Conservation (phyloP, 352 stramenopile species). For the Pythium rishiriense region DNA sequence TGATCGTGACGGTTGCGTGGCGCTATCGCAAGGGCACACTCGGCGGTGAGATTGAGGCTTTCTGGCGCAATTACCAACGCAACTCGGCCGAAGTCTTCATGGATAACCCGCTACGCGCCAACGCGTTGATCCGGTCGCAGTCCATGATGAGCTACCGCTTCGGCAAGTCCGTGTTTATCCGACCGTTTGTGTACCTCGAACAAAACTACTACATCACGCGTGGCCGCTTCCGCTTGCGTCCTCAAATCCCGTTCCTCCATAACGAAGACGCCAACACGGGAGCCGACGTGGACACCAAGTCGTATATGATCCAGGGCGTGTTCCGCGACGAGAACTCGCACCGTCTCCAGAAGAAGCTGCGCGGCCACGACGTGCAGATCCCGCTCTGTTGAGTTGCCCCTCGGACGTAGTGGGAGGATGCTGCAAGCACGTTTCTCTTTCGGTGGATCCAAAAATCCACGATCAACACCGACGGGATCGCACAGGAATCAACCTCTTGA, state of each 20-base stretch:
- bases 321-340: constrained; percentile 23
- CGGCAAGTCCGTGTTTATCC: constrained; percentile 27
- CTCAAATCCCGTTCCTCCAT: constrained; percentile 18
- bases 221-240: constrained; percentile 21
- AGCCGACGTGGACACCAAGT: constrained; percentile 19
- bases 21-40: constrained; percentile 18
- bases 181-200: constrained; percentile 30
- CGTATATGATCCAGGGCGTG: constrained; percentile 23
- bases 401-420: too few species aligned
- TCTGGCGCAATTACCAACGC: constrained; percentile 30
- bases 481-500: too few species aligned
- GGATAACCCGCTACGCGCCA: constrained; percentile 27
- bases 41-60: constrained; percentile 14
- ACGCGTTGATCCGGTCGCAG: constrained; percentile 28
- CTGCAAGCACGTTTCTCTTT: too few species aligned
- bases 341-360: constrained; percentile 15
- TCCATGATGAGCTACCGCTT: constrained; percentile 29
- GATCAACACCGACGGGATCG: too few species aligned
- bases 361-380: constrained; percentile 21
- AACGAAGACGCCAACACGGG: constrained; percentile 11
- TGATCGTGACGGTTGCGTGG: constrained; percentile 15
- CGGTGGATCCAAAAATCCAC: too few species aligned
- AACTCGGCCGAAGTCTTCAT: constrained; percentile 34
- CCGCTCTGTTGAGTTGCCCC: constrained; percentile 24
- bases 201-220: constrained; percentile 32